A percentile compares a stretch with the other conserved stretches of the same genome.
phyloP scores from a whole-genome alignment of 495 filamentous ascomycete genomes.

The Cryomyces minteri region DNA sequence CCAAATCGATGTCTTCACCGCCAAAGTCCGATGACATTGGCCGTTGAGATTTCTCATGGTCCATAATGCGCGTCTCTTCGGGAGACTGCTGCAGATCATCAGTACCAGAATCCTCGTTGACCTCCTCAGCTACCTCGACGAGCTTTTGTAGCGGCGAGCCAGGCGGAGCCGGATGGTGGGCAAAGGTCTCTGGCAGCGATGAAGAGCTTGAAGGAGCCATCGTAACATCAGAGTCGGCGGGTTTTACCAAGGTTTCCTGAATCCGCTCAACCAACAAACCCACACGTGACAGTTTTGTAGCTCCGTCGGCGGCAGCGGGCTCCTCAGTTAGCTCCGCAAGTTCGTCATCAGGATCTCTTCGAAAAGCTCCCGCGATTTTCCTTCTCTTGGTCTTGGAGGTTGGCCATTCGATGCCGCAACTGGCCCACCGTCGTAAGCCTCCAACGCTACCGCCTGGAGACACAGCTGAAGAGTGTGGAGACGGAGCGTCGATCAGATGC shows the following conservation, averaged over 20 bases:
- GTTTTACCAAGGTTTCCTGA: conserved; percentile 35
- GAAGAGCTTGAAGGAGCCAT: conserved; percentile 32
- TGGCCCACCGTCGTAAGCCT: conserved; percentile 26
- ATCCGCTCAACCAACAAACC: conserved; percentile 47
- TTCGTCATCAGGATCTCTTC: conserved; percentile 7
- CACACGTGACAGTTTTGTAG: conserved; percentile 36
- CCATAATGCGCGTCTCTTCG: not conserved
- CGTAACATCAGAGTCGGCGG: conserved; percentile 10
- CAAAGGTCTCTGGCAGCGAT: conserved; percentile 27
- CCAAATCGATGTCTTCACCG: conserved; percentile 38
- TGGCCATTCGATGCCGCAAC: conserved; percentile 54
- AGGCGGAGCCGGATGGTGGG: conserved; percentile 13
- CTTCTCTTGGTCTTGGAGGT: conserved; percentile 30
- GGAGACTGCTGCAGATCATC: too few species aligned
- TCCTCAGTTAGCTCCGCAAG: conserved; percentile 16
- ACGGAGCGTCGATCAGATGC: conserved; percentile 18
- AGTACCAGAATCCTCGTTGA: too few species aligned
- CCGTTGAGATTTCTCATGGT: not conserved
- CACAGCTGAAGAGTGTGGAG: conserved; percentile 15
- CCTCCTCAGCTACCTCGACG: not conserved
- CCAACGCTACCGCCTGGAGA: conserved; percentile 14
- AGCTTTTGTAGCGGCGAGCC: conserved; percentile 29
- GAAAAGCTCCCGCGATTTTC: conserved; percentile 28
- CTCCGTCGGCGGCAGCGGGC: too few species aligned
- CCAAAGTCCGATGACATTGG: conserved; percentile 10